phyloP scores from a whole-genome alignment of 192 early-diverging fungal species.

The Lobosporangium transversale region DNA sequence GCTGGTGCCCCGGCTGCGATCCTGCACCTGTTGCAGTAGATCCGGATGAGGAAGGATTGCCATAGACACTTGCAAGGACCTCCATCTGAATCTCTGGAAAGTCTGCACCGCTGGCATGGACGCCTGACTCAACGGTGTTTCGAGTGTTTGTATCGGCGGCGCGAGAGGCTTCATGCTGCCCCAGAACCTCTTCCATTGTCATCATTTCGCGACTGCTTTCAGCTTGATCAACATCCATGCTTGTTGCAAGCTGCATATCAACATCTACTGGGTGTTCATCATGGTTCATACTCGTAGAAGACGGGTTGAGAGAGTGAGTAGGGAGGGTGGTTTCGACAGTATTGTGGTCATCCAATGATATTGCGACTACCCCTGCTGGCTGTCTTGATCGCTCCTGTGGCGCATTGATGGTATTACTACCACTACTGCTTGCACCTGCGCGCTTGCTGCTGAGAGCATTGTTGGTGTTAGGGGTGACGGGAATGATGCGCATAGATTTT shows the following conservation, averaged over 20 bases:
- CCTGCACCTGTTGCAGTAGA: neutral
- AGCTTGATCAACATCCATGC: slow-evolving; percentile 12
- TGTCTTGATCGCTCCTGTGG: neutral
- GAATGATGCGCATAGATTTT: neutral
- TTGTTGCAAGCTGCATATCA: neutral
- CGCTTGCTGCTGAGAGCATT: neutral
- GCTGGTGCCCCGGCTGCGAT: neutral
- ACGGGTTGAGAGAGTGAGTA: neutral
- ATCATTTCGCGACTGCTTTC: neutral
- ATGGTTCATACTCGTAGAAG: slow-evolving; percentile 1
- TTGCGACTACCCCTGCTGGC: neutral
- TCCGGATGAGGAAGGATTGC: neutral
- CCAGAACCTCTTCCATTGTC: slow-evolving; percentile 3
- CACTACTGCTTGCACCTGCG: neutral
- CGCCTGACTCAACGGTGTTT: neutral
- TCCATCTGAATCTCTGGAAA: neutral
- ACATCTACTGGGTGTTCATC: slow-evolving; percentile 1
- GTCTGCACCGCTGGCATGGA: neutral
- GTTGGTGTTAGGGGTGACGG: neutral
- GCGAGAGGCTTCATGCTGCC: neutral
- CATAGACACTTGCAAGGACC: neutral
- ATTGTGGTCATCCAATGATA: neutral
- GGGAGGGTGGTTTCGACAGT: neutral
- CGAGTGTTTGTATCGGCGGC: neutral
- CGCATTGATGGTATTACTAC: neutral